These are phyloP conservation scores for Fusarium chaquense DNA, from an alignment of 2,329 filamentous ascomycete genomes.

Conservation along the genomic window DNA sequence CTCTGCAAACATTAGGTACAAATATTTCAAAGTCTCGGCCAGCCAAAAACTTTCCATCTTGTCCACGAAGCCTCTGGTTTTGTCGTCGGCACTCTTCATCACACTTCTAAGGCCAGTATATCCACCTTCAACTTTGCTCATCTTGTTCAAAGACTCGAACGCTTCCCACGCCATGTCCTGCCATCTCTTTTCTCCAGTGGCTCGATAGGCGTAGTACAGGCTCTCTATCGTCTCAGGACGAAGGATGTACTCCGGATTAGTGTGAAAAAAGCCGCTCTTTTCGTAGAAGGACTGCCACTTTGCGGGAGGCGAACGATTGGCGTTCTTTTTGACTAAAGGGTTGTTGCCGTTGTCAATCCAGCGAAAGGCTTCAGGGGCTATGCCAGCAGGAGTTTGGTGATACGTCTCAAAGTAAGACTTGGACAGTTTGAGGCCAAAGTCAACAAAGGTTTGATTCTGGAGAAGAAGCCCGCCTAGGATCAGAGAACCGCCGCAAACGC, in stretches of 20 bases:
- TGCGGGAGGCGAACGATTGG: conserved; percentile 11
- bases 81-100: conserved; percentile 15
- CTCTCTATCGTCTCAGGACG: conserved; percentile 38
- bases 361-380: conserved; percentile 37
- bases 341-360: conserved; percentile 37
- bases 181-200: conserved; percentile 31
- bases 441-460: conserved; percentile 6
- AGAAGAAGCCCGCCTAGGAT: background rate
- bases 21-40: conserved; percentile 40
- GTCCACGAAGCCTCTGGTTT: conserved; percentile 9
- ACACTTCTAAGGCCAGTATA: conserved; percentile 18
- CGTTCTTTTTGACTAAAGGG: conserved; percentile 1
- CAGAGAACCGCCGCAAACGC: conserved; percentile 5
- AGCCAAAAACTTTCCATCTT: conserved; percentile 45
- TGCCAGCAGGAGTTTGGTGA: conserved; percentile 26
- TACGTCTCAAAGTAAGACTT: conserved; percentile 31
- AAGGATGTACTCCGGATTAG: conserved; percentile 32
- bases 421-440: background rate
- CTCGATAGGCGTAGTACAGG: conserved; percentile 37
- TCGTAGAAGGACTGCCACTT: conserved; percentile 35
- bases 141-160: conserved; percentile 8
- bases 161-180: conserved; percentile 40
- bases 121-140: conserved; percentile 22
- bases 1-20: conserved; percentile 39
- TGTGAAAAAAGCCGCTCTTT: conserved; percentile 25